Conservation (phyloP, 2,329 filamentous ascomycete genomes). For the Pseudocercospora fijiensis region DNA sequence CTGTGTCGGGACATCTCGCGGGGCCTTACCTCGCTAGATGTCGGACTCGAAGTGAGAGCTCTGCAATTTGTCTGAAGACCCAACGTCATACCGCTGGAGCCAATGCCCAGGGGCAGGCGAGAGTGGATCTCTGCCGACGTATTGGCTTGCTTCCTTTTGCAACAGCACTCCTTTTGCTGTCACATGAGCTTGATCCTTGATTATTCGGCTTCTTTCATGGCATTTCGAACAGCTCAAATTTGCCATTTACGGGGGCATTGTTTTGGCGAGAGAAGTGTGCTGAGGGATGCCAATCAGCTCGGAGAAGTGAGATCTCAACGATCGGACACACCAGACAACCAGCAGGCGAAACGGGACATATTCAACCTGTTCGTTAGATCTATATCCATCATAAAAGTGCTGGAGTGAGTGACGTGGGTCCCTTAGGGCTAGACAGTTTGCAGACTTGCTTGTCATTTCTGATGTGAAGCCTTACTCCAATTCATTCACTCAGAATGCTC, state of each 20-base stretch:
- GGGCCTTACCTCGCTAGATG: neutral
- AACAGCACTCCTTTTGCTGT: neutral
- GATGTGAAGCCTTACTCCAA: neutral
- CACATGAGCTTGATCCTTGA: neutral
- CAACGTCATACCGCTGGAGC: neutral
- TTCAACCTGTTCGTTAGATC: neutral
- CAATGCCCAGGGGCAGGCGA: neutral
- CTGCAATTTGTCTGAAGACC: slow-evolving; percentile 4
- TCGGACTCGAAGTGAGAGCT: slow-evolving; percentile 2
- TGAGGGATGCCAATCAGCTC: neutral
- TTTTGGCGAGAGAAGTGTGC: neutral
- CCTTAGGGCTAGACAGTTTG: neutral
- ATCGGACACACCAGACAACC: neutral
- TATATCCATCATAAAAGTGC: neutral
- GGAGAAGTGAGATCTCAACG: neutral
- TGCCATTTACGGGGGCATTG: too few species aligned
- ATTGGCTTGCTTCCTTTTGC: neutral
- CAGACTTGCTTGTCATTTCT: neutral
- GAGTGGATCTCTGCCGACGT: neutral
- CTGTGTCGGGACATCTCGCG: slow-evolving; percentile 4
- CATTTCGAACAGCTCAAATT: neutral
- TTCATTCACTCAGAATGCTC: too few species aligned
- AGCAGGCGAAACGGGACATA: neutral
- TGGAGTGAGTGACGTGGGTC: neutral
- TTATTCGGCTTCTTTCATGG: neutral